These are phyloP conservation scores for Penicillium argentinense DNA, from an alignment of 495 filamentous ascomycete species.

Conservation along the genomic window DNA sequence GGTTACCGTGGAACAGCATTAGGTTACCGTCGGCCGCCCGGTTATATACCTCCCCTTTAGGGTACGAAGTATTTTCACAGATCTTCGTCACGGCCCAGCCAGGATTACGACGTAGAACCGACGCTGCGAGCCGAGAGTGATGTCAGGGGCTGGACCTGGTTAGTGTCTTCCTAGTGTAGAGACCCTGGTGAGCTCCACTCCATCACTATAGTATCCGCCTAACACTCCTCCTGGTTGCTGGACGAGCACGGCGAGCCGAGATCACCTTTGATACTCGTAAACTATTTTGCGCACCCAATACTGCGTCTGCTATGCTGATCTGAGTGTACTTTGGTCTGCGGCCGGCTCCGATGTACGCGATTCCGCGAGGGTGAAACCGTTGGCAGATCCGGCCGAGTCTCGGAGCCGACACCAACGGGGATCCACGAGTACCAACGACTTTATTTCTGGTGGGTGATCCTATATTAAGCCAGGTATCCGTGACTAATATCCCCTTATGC, in stretches of 20 bases:
- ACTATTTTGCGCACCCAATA: slow-evolving; percentile 10
- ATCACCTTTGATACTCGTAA: no score
- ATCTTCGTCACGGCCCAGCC: no score
- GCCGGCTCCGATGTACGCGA: slow-evolving; percentile 43
- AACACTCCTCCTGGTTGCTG: no score
- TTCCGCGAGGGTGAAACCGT: slow-evolving; percentile 20
- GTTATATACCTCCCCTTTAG: slow-evolving; percentile 20
- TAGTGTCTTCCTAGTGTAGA: no score
- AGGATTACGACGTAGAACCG: slow-evolving; percentile 19
- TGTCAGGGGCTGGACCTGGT: no score
- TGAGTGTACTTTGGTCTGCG: no score
- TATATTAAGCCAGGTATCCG: no score
- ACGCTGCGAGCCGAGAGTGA: slow-evolving; percentile 21
- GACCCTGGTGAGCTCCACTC: background rate
- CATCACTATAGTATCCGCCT: no score
- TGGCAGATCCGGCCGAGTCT: slow-evolving; percentile 33
- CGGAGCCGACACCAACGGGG: slow-evolving; percentile 22
- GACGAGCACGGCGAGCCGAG: slow-evolving; percentile 26
- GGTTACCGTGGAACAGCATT: slow-evolving; percentile 10
- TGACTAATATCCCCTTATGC: background rate
- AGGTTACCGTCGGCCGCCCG: slow-evolving; percentile 8
- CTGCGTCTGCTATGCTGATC: no score
- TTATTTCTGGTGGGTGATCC: background rate
- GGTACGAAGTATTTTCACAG: no score
- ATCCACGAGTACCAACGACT: background rate